phyloP scores from a whole-genome alignment of 306 rosid genomes.

The Fagus sylvatica region DNA sequence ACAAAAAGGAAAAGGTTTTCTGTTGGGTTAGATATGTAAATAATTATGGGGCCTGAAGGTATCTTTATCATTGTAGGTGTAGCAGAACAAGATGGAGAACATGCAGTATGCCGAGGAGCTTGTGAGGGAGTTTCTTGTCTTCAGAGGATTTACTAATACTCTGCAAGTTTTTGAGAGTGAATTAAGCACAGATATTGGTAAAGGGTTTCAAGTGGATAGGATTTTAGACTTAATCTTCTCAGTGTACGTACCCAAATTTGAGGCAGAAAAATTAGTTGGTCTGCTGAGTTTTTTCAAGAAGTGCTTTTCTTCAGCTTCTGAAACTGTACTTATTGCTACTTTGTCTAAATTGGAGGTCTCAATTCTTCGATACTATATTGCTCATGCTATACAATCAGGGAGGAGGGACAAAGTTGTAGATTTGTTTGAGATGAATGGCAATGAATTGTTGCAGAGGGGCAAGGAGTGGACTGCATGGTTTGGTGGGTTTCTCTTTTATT shows the following conservation, averaged over 20 bases:
- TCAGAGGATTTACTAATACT: conserved; percentile 80
- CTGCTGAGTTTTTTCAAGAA: conserved; percentile 76
- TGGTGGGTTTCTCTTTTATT: conserved; percentile 55
- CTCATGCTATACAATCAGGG: conserved; percentile 59
- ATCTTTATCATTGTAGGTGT: conserved; percentile 3
- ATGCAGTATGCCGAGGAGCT: conserved; percentile 93
- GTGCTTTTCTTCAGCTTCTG: conserved; percentile 67
- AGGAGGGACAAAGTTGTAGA: conserved; percentile 71
- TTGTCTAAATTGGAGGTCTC: conserved; percentile 70
- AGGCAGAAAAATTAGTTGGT: conserved; percentile 59
- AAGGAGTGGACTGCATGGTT: conserved; percentile 89
- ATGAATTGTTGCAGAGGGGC: conserved; percentile 61
- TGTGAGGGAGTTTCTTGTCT: conserved; percentile 84
- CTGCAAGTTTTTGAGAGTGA: conserved; percentile 81
- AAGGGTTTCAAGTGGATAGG: conserved; percentile 77
- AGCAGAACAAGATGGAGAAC: conserved; percentile 60
- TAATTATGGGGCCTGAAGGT: conserved; percentile 5
- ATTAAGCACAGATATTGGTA: conserved; percentile 69
- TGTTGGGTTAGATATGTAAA: background rate
- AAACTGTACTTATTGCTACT: conserved; percentile 49
- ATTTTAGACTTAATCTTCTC: conserved; percentile 79
- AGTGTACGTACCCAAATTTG: conserved; percentile 70
- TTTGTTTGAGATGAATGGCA: conserved; percentile 59
- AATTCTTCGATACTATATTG: conserved; percentile 63
- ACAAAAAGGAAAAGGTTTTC: background rate